Conservation (phyloP, 2,329 filamentous ascomycete genomes). For the Claviceps humidiphila region DNA sequence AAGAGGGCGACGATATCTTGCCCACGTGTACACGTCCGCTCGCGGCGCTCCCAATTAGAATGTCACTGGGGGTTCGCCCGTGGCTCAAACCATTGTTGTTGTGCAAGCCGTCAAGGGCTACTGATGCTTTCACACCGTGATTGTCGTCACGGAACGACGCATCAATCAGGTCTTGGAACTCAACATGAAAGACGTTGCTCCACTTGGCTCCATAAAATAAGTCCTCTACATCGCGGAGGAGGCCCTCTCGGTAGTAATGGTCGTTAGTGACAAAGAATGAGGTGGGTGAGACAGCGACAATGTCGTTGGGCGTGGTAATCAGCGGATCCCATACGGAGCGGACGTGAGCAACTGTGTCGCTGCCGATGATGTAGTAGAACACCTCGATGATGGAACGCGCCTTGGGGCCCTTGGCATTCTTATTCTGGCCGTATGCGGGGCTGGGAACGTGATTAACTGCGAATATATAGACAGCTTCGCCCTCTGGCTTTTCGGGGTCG, state of each 20-base stretch:
- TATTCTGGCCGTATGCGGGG: conserved; percentile 19
- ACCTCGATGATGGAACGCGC: conserved; percentile 42
- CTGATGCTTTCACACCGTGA: conserved; percentile 25
- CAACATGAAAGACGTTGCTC: conserved; percentile 35
- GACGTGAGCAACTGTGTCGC: conserved; percentile 28
- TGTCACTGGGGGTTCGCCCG: conserved; percentile 26
- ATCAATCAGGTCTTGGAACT: conserved; percentile 17
- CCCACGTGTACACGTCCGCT: conserved; percentile 35
- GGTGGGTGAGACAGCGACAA: conserved; percentile 31
- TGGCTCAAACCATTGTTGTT: conserved; percentile 45
- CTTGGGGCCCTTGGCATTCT: conserved; percentile 18
- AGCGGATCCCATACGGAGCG: conserved; percentile 39
- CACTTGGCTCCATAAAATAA: conserved; percentile 27
- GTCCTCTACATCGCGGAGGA: conserved; percentile 34
- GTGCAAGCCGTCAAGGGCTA: conserved; percentile 31
- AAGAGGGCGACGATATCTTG: conserved; percentile 8
- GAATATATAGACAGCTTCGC: conserved; percentile 41
- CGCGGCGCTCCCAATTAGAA: conserved; percentile 28
- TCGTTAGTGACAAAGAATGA: conserved; percentile 49
- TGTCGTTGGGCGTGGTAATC: conserved; percentile 45
- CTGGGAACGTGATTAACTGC: conserved; percentile 47
- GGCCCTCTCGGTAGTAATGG: conserved; percentile 37
- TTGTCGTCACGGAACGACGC: conserved; percentile 12
- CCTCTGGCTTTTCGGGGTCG: conserved; percentile 24
- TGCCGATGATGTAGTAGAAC: conserved; percentile 38